phyloP scores from a whole-genome alignment of 2,329 filamentous ascomycete genomes.

The Xylaria sp. region DNA sequence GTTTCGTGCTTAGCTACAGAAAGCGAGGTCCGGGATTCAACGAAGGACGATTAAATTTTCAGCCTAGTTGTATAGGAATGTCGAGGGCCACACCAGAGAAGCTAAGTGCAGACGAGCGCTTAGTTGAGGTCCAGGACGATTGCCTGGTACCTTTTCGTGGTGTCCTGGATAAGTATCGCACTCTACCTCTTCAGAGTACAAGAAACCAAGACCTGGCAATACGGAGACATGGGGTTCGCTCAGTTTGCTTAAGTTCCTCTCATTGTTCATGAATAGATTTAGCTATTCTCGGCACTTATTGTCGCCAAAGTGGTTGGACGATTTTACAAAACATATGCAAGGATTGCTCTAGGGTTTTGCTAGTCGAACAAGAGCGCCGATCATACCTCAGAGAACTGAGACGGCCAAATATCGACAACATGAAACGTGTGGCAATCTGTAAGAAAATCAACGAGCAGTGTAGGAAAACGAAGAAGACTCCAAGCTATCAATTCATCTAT shows the following conservation, averaged over 20 bases:
- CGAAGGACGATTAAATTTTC: no score
- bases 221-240: no score
- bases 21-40: no score
- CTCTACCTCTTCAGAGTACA: neutral
- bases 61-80: no score
- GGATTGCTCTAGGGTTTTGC: slow-evolving; percentile 82
- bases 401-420: slow-evolving; percentile 81
- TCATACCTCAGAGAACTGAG: slow-evolving; percentile 80
- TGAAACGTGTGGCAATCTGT: slow-evolving; percentile 80
- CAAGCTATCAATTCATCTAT: no score
- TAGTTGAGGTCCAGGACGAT: slow-evolving; percentile 1
- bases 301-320: no score
- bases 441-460: slow-evolving; percentile 91
- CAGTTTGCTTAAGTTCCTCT: no score
- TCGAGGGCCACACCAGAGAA: neutral
- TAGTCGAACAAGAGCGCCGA: slow-evolving; percentile 80
- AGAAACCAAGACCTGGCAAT: slow-evolving; percentile 11
- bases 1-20: no score
- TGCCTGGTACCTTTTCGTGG: slow-evolving; percentile 11
- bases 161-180: slow-evolving; percentile 9
- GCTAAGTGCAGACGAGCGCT: neutral
- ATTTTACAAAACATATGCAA: slow-evolving; percentile 97
- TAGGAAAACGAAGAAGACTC: slow-evolving; percentile 83
- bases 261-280: no score
- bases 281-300: no score